These are phyloP conservation scores for Scutellospora calospora DNA, from an alignment of 371 early-diverging fungal genomes.

Conservation along the genomic window DNA sequence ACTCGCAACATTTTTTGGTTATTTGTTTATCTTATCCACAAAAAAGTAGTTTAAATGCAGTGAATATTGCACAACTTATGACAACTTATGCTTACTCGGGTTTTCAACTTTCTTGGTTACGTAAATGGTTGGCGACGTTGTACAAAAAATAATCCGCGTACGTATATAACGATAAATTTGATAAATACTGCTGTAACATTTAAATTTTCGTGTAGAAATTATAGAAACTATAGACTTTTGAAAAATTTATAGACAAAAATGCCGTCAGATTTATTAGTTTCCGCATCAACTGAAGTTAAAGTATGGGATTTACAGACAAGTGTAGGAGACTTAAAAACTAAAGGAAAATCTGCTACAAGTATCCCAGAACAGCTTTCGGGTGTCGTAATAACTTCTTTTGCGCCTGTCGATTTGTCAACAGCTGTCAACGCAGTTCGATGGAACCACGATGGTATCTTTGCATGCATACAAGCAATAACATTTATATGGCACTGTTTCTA, in stretches of 20 bases:
- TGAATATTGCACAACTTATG: too few species aligned
- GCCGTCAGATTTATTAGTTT: slow-evolving; percentile 24
- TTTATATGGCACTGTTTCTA: background rate
- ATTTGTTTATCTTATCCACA: too few species aligned
- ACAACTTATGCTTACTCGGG: too few species aligned
- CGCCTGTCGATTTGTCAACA: background rate
- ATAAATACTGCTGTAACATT: too few species aligned
- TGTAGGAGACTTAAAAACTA: background rate
- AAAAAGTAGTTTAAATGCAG: too few species aligned
- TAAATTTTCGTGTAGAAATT: too few species aligned
- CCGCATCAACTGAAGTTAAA: slow-evolving; percentile 31
- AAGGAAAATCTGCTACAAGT: background rate
- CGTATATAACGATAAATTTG: too few species aligned
- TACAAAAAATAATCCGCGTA: too few species aligned
- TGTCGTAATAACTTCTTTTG: slow-evolving; percentile 21
- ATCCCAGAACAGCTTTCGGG: slow-evolving; percentile 25
- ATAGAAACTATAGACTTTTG: too few species aligned
- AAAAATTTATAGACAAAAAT: slow-evolving; percentile 3
- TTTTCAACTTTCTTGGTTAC: too few species aligned
- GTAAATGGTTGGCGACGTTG: too few species aligned
- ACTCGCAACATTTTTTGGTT: too few species aligned
- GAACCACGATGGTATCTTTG: slow-evolving; percentile 39
- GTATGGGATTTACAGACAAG: slow-evolving; percentile 30
- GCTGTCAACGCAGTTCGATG: slow-evolving; percentile 34
- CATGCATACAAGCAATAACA: background rate